Conservation (phyloP, 192 early-diverging fungal species). For the Thoreauomyces humboldtii region DNA sequence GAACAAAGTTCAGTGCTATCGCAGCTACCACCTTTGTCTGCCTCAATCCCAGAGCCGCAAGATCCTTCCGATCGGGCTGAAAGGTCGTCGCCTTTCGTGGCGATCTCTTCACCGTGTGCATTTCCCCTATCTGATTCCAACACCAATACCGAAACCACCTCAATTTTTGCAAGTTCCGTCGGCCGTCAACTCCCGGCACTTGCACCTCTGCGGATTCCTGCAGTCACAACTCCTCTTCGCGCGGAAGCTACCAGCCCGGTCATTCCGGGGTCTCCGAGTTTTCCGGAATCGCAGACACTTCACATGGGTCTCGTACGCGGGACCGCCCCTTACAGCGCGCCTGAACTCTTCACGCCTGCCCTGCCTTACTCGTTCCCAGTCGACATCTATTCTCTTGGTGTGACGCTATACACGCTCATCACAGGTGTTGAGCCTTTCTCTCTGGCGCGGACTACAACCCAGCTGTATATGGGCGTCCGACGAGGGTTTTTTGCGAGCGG, state of each 20-base stretch:
- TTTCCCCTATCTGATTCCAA: too few species aligned
- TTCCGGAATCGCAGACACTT: constrained; percentile 30
- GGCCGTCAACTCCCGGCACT: too few species aligned
- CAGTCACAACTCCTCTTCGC: background rate
- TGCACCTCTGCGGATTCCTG: constrained; percentile 4
- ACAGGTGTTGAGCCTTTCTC: constrained; percentile 43
- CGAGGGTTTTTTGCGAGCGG: constrained; percentile 50
- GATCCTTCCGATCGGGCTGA: too few species aligned
- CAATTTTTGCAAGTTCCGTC: too few species aligned
- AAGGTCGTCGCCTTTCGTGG: too few species aligned
- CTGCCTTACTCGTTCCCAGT: constrained; percentile 46
- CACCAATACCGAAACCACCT: too few species aligned
- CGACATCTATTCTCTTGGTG: constrained; percentile 51
- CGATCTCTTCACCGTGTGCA: too few species aligned
- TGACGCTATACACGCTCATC: constrained; percentile 43
- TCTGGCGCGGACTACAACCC: constrained; percentile 26
- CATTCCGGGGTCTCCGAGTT: constrained; percentile 15
- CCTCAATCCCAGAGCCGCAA: too few species aligned
- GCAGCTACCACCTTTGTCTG: background rate
- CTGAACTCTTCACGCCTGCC: constrained; percentile 40
- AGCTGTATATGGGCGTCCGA: constrained; percentile 42
- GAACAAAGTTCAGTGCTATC: constrained; percentile 11
- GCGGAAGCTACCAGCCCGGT: background rate
- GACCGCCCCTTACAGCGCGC: constrained; percentile 49
- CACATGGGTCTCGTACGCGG: constrained; percentile 45